These are phyloP conservation scores for Oleoguttula mirabilis DNA, from an alignment of 495 filamentous ascomycete genomes.

Conservation along the genomic window DNA sequence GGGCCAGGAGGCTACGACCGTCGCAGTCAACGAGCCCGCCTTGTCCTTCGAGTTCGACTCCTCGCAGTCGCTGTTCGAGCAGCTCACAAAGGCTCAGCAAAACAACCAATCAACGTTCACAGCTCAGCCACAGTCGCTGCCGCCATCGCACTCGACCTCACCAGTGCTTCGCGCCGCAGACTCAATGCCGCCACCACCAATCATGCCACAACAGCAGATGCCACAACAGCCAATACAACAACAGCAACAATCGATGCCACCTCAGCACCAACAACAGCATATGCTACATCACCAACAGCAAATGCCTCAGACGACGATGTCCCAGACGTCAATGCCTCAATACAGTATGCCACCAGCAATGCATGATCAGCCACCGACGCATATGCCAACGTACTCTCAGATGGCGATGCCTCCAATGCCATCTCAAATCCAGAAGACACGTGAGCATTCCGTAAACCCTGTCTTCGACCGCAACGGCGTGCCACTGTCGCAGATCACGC, in stretches of 20 bases:
- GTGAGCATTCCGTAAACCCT: conserved; percentile 63
- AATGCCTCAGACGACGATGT: no score
- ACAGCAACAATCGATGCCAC: not conserved
- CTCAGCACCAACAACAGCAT: no score
- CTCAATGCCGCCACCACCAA: conserved; percentile 72
- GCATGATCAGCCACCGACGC: conserved; percentile 60
- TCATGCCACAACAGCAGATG: conserved; percentile 56
- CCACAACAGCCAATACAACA: conserved; percentile 33
- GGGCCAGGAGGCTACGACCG: conserved; percentile 92
- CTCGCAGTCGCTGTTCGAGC: conserved; percentile 96
- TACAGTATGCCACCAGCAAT: conserved; percentile 40
- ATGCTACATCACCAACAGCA: no score
- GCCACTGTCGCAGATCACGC: conserved; percentile 65
- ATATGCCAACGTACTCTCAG: conserved; percentile 45
- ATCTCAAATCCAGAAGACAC: conserved; percentile 58
- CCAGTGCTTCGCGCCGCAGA: conserved; percentile 83
- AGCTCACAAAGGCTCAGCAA: conserved; percentile 98
- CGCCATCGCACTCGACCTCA: conserved; percentile 60
- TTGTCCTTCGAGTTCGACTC: conserved; percentile 98
- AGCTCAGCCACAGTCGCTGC: conserved; percentile 56
- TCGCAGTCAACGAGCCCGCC: conserved; percentile 91
- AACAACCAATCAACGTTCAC: conserved; percentile 93
- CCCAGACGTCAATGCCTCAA: conserved; percentile 43
- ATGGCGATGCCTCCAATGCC: conserved; percentile 36
- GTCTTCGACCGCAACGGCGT: conserved; percentile 90